Evolutionary conservation across 257 asterid species (phyloP).

Genomic region (Penstemon barbatus): DNA sequence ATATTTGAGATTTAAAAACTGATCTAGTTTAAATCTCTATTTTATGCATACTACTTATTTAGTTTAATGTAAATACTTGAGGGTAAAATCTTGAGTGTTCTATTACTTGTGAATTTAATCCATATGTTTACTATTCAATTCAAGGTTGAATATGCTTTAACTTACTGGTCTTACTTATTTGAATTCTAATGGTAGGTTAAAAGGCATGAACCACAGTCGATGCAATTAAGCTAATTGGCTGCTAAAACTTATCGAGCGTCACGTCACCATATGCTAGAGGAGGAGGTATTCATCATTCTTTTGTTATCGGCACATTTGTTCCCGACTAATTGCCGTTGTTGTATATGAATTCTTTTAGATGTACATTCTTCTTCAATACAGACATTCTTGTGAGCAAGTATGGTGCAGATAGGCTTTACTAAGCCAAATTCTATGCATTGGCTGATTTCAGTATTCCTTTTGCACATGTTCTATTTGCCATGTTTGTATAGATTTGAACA

Average conservation of each 20-base stretch:
- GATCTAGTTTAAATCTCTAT: conserved; percentile 14
- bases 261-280: conserved; percentile 41
- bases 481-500: not conserved
- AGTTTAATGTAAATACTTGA: not conserved
- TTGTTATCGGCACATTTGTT: conserved; percentile 10
- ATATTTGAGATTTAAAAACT: no score
- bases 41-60: conserved; percentile 13
- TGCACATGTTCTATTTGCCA: not conserved
- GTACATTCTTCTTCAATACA: conserved; percentile 4
- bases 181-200: conserved; percentile 47
- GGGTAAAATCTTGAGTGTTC: not conserved
- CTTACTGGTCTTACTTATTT: not conserved
- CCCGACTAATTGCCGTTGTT: conserved; percentile 1
- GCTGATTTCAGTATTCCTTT: not conserved
- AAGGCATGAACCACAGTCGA: conserved; percentile 57
- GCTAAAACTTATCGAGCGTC: conserved; percentile 46
- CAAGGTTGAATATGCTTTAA: conserved; percentile 7
- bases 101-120: not conserved
- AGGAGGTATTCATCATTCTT: conserved; percentile 39
- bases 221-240: conserved; percentile 56
- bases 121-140: not conserved
- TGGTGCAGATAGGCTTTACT: not conserved
- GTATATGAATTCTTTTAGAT: conserved; percentile 3
- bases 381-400: not conserved
- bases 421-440: not conserved